A percentile compares a stretch with the other conserved stretches of the same genome.
Conservation (phyloP, 129 eudicot species). For the Mikania micrantha region DNA sequence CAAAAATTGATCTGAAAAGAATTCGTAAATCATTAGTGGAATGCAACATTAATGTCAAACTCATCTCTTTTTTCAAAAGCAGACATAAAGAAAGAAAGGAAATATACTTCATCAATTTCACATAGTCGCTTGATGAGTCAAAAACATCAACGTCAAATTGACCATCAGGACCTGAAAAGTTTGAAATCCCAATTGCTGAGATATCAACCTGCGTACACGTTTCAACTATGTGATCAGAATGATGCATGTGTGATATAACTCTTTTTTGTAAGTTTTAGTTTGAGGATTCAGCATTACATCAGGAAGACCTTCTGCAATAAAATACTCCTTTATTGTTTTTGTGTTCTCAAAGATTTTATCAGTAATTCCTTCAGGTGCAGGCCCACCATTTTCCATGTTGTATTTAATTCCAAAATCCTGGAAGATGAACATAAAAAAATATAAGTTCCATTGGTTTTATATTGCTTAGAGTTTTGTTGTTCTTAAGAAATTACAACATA, state of each 20-base stretch:
- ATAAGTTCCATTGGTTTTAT: background rate
- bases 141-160: constrained; percentile 92
- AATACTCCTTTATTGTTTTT: constrained; percentile 84
- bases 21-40: constrained; percentile 11
- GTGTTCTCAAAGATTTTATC: constrained; percentile 85
- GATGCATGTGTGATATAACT: background rate
- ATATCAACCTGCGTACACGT: constrained; percentile 66
- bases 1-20: constrained; percentile 68
- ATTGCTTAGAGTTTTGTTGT: background rate
- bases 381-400: constrained; percentile 99
- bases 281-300: constrained; percentile 46
- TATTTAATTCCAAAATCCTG: constrained; percentile 98
- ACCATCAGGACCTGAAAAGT: constrained; percentile 84
- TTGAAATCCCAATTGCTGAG: constrained; percentile 56
- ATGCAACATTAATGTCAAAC: background rate
- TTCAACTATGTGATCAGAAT: constrained; percentile 5
- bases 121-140: constrained; percentile 81
- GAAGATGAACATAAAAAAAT: background rate
- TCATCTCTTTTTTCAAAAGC: background rate
- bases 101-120: constrained; percentile 89
- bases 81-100: too few species aligned
- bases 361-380: constrained; percentile 98
- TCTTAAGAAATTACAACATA: constrained; percentile 15
- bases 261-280: background rate
- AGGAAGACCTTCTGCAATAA: constrained; percentile 84